Conservation (phyloP, 441 rosid species). For the Gossypium aridum region DNA sequence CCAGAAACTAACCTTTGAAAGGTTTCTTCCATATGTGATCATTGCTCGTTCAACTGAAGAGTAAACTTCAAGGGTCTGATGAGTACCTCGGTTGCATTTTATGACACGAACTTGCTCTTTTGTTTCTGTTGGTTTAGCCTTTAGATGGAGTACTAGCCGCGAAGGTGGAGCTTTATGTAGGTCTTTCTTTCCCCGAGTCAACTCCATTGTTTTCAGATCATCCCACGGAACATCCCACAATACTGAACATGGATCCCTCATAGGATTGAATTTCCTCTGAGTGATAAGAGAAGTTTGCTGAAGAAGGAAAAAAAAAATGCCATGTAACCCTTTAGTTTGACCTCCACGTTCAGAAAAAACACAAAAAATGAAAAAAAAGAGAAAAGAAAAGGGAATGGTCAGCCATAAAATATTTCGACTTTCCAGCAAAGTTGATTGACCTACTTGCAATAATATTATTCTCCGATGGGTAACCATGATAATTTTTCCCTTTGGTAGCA, state of each 20-base stretch:
- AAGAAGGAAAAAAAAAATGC: constrained; percentile 13
- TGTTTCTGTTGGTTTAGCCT: constrained; percentile 45
- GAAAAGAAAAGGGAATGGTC: not conserved
- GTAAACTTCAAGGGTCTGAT: constrained; percentile 74
- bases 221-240: constrained; percentile 74
- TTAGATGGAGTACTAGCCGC: constrained; percentile 52
- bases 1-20: constrained; percentile 44
- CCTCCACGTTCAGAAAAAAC: not conserved
- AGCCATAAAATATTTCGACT: not conserved
- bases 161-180: constrained; percentile 66
- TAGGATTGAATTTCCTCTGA: constrained; percentile 85
- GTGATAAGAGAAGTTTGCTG: constrained; percentile 86
- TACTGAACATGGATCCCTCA: constrained; percentile 88
- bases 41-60: constrained; percentile 67
- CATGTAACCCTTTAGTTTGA: not conserved
- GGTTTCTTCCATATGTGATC: constrained; percentile 53
- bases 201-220: constrained; percentile 81
- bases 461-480: constrained; percentile 80
- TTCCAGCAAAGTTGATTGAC: constrained; percentile 20
- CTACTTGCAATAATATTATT: constrained; percentile 82
- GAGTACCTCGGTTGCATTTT: constrained; percentile 67
- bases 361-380: not conserved
- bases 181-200: constrained; percentile 84
- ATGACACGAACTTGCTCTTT: constrained; percentile 68
- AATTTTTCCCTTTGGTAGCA: constrained; percentile 77